A percentile compares a stretch with the other conserved stretches of the same genome.
phyloP scores from a whole-genome alignment of 164 flowering plant genomes.

The Chimonanthus salicifolius region DNA sequence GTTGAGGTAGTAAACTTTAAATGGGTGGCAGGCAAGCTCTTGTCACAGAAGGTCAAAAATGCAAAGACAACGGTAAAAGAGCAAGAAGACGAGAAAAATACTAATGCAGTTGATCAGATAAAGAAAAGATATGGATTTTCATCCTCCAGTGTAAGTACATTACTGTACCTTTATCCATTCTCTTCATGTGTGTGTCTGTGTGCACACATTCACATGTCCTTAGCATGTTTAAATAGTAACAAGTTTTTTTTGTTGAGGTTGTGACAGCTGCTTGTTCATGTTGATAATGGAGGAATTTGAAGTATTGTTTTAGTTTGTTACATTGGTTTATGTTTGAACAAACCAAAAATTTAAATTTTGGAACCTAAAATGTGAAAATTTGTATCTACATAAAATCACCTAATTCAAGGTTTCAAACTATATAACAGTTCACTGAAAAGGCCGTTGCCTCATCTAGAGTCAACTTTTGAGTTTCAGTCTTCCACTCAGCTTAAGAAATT shows the following conservation, averaged over 20 bases:
- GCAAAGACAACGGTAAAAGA: conserved; percentile 46
- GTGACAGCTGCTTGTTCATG: neutral
- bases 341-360: no score
- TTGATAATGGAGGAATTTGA: neutral
- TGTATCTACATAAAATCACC: no score
- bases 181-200: no score
- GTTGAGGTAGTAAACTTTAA: neutral
- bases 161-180: neutral
- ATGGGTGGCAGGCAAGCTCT: conserved; percentile 52
- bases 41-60: conserved; percentile 44
- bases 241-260: neutral
- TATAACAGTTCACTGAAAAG: no score
- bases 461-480: no score
- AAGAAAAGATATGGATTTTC: conserved; percentile 85
- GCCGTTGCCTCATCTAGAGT: no score
- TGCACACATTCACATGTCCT: neutral
- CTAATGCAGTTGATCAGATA: conserved; percentile 61
- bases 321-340: no score
- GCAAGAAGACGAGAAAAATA: conserved; percentile 41
- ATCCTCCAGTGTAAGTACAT: conserved; percentile 42
- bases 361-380: no score
- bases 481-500: no score
- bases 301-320: no score
- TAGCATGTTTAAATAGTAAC: neutral
- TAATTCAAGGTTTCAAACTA: no score